Evolutionary conservation across 768 basidiomycete species (phyloP), one percentile per base, ranked within the genome.

Genomic region (Guyanaporus albipodus): DNA sequence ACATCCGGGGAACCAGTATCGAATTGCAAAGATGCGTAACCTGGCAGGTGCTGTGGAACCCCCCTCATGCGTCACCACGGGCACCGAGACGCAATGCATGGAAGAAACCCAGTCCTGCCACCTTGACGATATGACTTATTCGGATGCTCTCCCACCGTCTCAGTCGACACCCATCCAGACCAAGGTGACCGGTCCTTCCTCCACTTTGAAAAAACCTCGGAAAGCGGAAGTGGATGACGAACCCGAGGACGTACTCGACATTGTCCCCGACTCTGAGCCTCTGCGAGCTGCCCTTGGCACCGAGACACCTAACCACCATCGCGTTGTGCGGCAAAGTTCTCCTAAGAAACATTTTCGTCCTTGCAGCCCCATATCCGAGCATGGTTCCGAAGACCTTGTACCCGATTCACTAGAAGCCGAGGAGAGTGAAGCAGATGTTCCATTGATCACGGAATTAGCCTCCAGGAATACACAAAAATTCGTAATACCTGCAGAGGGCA

Each of bases 211-310:
- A 11, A 55, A 34, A 27, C 32, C 8, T 34, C 44, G 2, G 14
- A 19, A 15, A 38, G 44, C 22, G 21, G 31, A 38, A 4, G 46
- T 38, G 9, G 49, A 54, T 14, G 50, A 52, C 15, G 57, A 54
- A 21, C 42, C 31, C 33, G 72, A 71, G 32, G 73, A 72, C 52
- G 42, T 53, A 5, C 68, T 74, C 54, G 79, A 79, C 26, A 45
- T 83, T 41, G 70, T 87, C 14, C 82, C 83, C 3, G 85, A 85
- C 57, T 85, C 83, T 3, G 83, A 85, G 51, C 76, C 79, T 38
- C 60, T 66, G 17, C 69, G 68, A 23, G 71, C 67, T 18, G 67
- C 60, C 37, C 48, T 49, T 8, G 41, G 50, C n/a, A 12, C 36
- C 19, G 32, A 53, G 38, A 46, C 53, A 12, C 49, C 57, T 26